Evolutionary conservation across 495 filamentous ascomycete genomes (phyloP), one percentile per base, ranked within the genome.

Genomic region (Tetracladium setigerum): DNA sequence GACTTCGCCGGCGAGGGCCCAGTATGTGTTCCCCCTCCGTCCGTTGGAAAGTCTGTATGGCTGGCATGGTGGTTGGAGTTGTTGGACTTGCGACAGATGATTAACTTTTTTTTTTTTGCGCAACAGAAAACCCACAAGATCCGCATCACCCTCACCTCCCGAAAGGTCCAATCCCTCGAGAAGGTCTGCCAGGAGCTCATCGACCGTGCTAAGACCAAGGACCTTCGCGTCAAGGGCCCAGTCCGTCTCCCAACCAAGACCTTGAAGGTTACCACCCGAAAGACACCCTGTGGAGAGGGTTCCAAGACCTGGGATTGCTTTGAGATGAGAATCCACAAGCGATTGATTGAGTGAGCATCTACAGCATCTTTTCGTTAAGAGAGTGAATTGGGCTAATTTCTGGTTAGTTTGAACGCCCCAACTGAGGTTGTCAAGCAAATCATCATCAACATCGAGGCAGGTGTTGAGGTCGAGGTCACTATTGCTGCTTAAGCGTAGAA

Each of bases 391-490:
- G 50, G 31, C 41, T 56, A 30, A 54, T 43, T 2, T 35, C 33
- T 5, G 4, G 51, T 36, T 57, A 91, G 88, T 74, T 76, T 97
- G 48, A 92, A 91, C 68, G 92, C 92, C 52, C 92, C 92, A 46
- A 98, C 92, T 60, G 92, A 98, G 80, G 88, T 95, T 51, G 92
- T 98, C 70, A 98, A 98, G 84, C 89, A 95, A 81, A 97, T 98
- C 79, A 98, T 98, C 70, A 89, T 97, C 78, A 98, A 98, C 79
- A 97, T 98, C 70, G 92, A 98, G 83, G 92, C 92, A 53, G 92
- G 92, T 78, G 92, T 98, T 67, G 92, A 98, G 82, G 92, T 98
- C 62, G 92, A 98, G 81, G 92, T 98, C 59, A 98, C 92, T 62
- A 98, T 98, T 75, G 92, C 92, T 67, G 91, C 92, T 68, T 98